Evolutionary conservation across 192 early-diverging fungal genomes (phyloP), one percentile per base, ranked within the genome.

Genomic region (Coemansia sp.): DNA sequence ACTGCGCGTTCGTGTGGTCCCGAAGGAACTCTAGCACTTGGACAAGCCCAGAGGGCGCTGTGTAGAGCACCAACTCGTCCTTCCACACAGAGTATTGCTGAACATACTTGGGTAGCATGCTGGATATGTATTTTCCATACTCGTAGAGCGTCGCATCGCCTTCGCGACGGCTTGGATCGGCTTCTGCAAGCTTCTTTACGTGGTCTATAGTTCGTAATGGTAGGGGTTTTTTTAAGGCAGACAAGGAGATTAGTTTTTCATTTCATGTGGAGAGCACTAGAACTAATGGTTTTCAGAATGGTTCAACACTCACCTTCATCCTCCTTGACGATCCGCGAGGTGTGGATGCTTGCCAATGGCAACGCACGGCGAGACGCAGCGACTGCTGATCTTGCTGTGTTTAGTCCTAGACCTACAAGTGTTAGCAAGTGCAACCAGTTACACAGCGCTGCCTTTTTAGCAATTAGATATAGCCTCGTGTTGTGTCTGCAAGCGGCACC

Each of bases 1-100:
- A 97, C 81, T 97, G 94, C 62, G 86, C 77, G 50, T 89, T 90
- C 43, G 90, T 91, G 84, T 99, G 94, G 75, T 97, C 94, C 63
- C 93, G 89, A 63, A 99, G 85, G 67, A 99, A 99, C 71, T 87
- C 85, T 72, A 92, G 85, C 61, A 93, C 92, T 22, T 86, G 92
- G 25, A 84, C 59, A 29, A 99, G 60, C 4, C 86, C 89, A 9
- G 86, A 84, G 17, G 97, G 95, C 34, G 94, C 92, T 60, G 94
- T 87, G 80, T 95, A 93, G 61, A 99, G 78, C n/a, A 92, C 93
- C 49, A 99, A 85, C 75, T 99, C 97, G 64, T 99, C 93, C 82
- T 97, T 97, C 89, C 95, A 97, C 61, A 99, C 91, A 32, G 93
- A 93, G 74, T 92, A 92, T 82, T 96, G 97, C 74, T 99, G 97